phyloP scores from a whole-genome alignment of 2,329 filamentous ascomycete genomes.

The Xylariaceae sp. region DNA sequence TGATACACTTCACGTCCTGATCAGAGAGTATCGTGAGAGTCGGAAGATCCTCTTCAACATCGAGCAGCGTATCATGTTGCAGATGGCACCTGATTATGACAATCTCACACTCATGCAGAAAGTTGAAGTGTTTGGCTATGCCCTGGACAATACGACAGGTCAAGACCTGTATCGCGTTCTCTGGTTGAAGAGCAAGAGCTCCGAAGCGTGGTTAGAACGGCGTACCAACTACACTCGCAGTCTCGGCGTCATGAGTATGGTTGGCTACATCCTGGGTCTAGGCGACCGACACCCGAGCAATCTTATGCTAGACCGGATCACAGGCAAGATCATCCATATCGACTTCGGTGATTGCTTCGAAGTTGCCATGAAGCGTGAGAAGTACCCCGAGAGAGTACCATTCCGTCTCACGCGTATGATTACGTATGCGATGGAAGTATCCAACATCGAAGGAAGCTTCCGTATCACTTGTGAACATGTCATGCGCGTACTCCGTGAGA shows the following conservation, averaged over 20 bases:
- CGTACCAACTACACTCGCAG: conserved; percentile 99
- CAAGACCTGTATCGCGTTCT: conserved; percentile 97
- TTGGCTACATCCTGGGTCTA: conserved; percentile 96
- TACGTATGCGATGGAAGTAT: conserved; percentile 99
- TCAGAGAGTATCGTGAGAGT: conserved; percentile 94
- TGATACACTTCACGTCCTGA: conserved; percentile 93
- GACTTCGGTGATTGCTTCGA: conserved; percentile 99
- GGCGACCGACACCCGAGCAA: conserved; percentile 97
- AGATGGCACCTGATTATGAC: conserved; percentile 99
- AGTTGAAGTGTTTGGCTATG: conserved; percentile 98
- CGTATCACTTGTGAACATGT: conserved; percentile 97
- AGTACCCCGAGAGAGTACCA: conserved; percentile 94
- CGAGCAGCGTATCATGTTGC: conserved; percentile 98
- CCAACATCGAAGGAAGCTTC: conserved; percentile 98
- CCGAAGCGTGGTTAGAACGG: conserved; percentile 93
- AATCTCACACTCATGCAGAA: conserved; percentile 99
- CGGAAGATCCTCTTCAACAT: conserved; percentile 98
- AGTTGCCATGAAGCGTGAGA: conserved; percentile 98
- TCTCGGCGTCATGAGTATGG: conserved; percentile 99
- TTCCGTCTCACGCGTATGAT: conserved; percentile 98
- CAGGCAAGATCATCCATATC: conserved; percentile 96
- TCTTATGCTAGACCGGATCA: conserved; percentile 91
- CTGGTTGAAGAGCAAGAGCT: conserved; percentile 98
- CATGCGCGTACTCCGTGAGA: conserved; percentile 92
- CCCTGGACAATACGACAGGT: conserved; percentile 96